Evolutionary conservation across 345 rosid genomes (phyloP), one percentile per base, ranked within the genome.

Genomic region (Luvunga scandens): DNA sequence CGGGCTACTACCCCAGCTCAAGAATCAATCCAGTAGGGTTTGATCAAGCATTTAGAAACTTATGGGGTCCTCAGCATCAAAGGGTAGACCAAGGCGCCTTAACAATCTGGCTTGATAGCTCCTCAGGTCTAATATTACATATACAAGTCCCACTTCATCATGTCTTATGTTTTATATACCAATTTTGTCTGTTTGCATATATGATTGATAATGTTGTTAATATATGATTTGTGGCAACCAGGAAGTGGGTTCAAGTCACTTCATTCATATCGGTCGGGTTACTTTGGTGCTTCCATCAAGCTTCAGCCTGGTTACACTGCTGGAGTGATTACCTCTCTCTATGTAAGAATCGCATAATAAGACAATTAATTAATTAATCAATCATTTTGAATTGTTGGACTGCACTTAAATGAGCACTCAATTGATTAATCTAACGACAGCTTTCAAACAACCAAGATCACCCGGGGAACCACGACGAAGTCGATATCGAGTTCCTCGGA

Each of bases 201-300:
- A 53, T 5, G 22, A 19, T 56, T 56, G 34, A 55, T 79, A 39
- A 22, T 76, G 71, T 14, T 27, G 27, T 33, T 38, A 59, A 39
- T 9, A 39, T 39, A 39, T 28, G 38, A 7, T 42, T 76, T 75
- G 16, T 53, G 73, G 39, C 3, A 31, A 85, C 77, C 88, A 95
- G 98, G 98, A 71, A 92, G 99, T 83, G 99, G 99, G 78, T 95
- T 86, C 82, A 93, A 95, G 87, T 95, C 99, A 71, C 76, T 82
- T 72, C 87, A 78, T 7, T 33, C 88, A 5, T 95, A 95, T 73
- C 86, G 62, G 36, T 90, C 96, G 1, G 99, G 99, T 10, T 95
- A 92, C 86, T 92, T 95, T 67, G 92, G 97, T 71, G 93, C 97
- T 31, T 87, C 91, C 55, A 77, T 95, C 75, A 93, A 92, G 85